Percentiles rank a stretch among this genome's conserved stretches.
phyloP scores from a whole-genome alignment of 768 basidiomycete species.

The Mycena rebaudengoi region DNA sequence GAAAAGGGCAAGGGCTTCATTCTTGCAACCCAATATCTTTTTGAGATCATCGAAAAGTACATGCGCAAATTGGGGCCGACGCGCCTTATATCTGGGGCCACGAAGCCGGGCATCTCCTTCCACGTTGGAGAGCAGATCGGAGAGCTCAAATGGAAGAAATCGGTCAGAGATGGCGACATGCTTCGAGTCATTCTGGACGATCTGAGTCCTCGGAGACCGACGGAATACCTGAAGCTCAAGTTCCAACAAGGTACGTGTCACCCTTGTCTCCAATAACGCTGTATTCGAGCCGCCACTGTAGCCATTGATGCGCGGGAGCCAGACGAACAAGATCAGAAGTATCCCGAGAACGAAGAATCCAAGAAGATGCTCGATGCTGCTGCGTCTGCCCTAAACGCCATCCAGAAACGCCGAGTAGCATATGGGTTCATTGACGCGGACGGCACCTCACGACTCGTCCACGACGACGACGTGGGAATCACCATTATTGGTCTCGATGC shows the following conservation, averaged over 20 bases:
- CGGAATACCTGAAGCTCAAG: too few species aligned
- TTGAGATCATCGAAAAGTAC: slow-evolving; percentile 2
- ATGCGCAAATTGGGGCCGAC: not conserved
- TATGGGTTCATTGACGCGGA: not conserved
- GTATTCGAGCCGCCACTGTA: too few species aligned
- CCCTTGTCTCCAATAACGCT: too few species aligned
- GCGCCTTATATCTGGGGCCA: not conserved
- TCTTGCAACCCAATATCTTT: slow-evolving; percentile 3
- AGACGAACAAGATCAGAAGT: too few species aligned
- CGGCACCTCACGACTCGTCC: not conserved
- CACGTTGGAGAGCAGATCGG: not conserved
- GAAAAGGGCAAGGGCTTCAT: slow-evolving; percentile 21
- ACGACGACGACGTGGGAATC: slow-evolving; percentile 7
- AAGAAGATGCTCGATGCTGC: slow-evolving; percentile 11
- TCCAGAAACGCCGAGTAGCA: not conserved
- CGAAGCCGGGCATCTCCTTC: not conserved
- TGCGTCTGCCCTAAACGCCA: not conserved
- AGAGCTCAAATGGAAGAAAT: not conserved
- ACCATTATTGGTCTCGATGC: not conserved
- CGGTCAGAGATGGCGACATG: not conserved
- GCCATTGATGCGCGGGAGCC: too few species aligned
- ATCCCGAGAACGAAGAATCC: too few species aligned
- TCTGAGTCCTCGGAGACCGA: too few species aligned
- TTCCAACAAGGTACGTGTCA: too few species aligned
- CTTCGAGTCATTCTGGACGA: not conserved